A percentile compares a stretch with the other conserved stretches of the same genome.
Conservation (phyloP, 805 yeast species). For the Schwanniomyces vanrijiae region DNA sequence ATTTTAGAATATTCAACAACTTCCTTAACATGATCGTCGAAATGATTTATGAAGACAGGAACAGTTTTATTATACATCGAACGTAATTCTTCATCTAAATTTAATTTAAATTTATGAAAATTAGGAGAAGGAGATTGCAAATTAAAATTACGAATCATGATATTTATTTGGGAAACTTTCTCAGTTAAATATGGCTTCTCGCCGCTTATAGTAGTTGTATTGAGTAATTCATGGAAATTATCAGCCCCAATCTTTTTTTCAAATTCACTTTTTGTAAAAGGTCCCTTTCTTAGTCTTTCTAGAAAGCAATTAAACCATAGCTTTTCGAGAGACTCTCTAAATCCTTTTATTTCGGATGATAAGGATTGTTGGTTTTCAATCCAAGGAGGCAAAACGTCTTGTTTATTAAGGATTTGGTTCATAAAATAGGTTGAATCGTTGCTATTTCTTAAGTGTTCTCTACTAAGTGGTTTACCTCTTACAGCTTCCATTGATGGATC, state of each 20-base stretch:
- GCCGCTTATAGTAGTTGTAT: not conserved
- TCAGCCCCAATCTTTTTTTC: not conserved
- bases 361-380: constrained; percentile 77
- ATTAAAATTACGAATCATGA: constrained; percentile 32
- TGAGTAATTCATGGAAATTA: not conserved
- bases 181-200: constrained; percentile 19
- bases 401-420: constrained; percentile 72
- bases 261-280: constrained; percentile 1
- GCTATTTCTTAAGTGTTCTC: constrained; percentile 59
- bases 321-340: constrained; percentile 45
- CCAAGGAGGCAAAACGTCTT: constrained; percentile 88
- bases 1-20: not conserved
- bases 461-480: constrained; percentile 61
- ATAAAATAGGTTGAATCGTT: constrained; percentile 67
- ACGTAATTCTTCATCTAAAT: constrained; percentile 24
- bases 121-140: constrained; percentile 38
- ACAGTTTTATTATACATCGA: constrained; percentile 16
- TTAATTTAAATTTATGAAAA: constrained; percentile 39
- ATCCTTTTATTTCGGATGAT: constrained; percentile 47
- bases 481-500: constrained; percentile 43
- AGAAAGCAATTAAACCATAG: constrained; percentile 34
- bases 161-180: constrained; percentile 22
- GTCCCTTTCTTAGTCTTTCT: constrained; percentile 6
- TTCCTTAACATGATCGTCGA: constrained; percentile 11
- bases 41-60: constrained; percentile 9